phyloP scores from a whole-genome alignment of 495 filamentous ascomycete genomes.

The Penicillium chermesinum region DNA sequence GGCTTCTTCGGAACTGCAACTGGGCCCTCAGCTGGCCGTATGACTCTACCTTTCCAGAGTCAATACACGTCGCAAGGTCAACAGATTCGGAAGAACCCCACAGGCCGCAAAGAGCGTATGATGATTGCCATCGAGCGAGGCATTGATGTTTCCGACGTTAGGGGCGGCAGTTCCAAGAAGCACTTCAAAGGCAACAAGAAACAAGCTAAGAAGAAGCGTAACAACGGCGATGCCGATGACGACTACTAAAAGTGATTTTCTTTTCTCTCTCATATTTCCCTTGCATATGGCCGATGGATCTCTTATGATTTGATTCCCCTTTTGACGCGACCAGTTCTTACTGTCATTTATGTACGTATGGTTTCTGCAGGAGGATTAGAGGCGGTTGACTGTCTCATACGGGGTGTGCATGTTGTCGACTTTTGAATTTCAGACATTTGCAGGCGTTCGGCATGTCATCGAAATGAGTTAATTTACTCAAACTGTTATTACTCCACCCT shows the following conservation, averaged over 20 bases:
- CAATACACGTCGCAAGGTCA: conserved; percentile 79
- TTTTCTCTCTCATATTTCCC: conserved; percentile 8
- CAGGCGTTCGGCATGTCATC: conserved; percentile 15
- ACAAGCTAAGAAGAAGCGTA: conserved; percentile 52
- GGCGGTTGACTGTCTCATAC: conserved; percentile 13
- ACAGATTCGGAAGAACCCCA: conserved; percentile 60
- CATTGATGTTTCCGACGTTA: conserved; percentile 77
- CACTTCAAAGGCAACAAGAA: conserved; percentile 87
- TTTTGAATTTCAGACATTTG: conserved; percentile 14
- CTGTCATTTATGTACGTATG: conserved; percentile 6
- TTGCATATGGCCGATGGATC: conserved; percentile 13
- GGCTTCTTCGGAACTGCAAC: conserved; percentile 73
- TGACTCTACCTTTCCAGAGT: conserved; percentile 77
- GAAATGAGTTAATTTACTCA: conserved; percentile 11
- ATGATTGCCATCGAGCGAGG: conserved; percentile 83
- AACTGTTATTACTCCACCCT: too few species aligned
- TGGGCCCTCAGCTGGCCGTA: conserved; percentile 53
- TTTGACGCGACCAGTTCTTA: conserved; percentile 10
- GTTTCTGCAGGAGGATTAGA: conserved; percentile 4
- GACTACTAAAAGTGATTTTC: conserved; percentile 31
- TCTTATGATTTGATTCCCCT: conserved; percentile 6
- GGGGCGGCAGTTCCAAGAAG: conserved; percentile 70
- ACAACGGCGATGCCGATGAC: conserved; percentile 35
- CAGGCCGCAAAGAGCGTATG: conserved; percentile 75
- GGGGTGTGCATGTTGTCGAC: conserved; percentile 18